These are phyloP conservation scores for Clarireedia hainanense DNA, from an alignment of 2,329 filamentous ascomycete genomes.

Conservation along the genomic window DNA sequence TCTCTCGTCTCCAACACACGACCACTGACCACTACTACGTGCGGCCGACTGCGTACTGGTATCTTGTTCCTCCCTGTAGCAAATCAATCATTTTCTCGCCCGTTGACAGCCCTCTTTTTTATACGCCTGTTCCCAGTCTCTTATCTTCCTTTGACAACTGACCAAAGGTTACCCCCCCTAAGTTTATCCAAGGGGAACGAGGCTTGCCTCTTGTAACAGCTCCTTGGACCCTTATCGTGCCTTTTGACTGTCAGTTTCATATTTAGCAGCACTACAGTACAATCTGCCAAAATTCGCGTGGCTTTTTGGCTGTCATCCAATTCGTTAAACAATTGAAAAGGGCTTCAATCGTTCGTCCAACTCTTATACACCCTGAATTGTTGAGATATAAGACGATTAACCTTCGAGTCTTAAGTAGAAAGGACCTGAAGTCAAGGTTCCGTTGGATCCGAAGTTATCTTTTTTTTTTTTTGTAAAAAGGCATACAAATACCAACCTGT, in stretches of 20 bases:
- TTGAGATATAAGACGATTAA: not conserved
- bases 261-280: not conserved
- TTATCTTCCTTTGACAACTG: not conserved
- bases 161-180: not conserved
- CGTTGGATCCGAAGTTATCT: not conserved
- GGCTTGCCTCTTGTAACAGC: conserved; percentile 2
- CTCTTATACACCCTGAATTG: not conserved
- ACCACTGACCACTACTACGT: no score
- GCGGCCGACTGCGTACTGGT: not conserved
- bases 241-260: conserved; percentile 2
- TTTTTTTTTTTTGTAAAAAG: not conserved
- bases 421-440: not conserved
- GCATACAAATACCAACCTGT: not conserved
- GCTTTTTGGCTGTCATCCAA: conserved; percentile 1
- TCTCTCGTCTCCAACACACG: no score
- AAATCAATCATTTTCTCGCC: not conserved
- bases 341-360: not conserved
- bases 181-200: not conserved
- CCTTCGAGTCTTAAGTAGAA: not conserved
- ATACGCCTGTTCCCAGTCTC: not conserved
- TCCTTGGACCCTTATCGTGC: not conserved
- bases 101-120: not conserved
- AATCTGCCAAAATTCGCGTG: conserved; percentile 1
- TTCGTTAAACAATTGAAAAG: not conserved
- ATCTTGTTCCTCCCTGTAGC: not conserved